phyloP scores from a whole-genome alignment of 1,284 basidiomycete genomes.

The Boletus austroedulis region DNA sequence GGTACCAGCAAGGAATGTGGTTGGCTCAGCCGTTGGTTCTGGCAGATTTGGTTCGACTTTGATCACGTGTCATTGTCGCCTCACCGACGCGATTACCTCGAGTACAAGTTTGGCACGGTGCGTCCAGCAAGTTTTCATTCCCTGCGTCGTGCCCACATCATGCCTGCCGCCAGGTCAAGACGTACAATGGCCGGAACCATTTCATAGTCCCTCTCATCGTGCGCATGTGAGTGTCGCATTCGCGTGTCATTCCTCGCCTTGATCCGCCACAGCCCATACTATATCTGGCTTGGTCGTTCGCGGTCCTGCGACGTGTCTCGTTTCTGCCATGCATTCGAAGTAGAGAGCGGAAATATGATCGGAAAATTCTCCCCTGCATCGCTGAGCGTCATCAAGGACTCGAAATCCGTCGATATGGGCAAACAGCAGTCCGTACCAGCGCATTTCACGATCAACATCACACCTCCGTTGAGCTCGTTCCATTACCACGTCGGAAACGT shows the following conservation, averaged over 20 bases:
- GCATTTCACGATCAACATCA: slow-evolving; percentile 47
- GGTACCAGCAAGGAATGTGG: slow-evolving; percentile 67
- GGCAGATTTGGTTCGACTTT: slow-evolving; percentile 80
- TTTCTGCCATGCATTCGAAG: slow-evolving; percentile 64
- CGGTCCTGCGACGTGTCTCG: slow-evolving; percentile 61
- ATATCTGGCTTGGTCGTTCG: slow-evolving; percentile 77
- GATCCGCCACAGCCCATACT: slow-evolving; percentile 51
- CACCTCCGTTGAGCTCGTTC: slow-evolving; percentile 66
- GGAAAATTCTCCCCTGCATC: slow-evolving; percentile 49
- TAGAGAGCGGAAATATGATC: slow-evolving; percentile 68
- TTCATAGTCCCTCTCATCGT: slow-evolving; percentile 70
- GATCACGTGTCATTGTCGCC: slow-evolving; percentile 75
- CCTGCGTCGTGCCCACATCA: background rate
- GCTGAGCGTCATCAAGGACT: slow-evolving; percentile 35
- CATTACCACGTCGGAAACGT: slow-evolving; percentile 70
- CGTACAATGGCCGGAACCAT: slow-evolving; percentile 72
- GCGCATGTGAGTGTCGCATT: slow-evolving; percentile 46
- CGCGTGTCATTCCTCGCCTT: background rate
- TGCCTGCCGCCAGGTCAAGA: slow-evolving; percentile 46
- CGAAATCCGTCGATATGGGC: slow-evolving; percentile 40
- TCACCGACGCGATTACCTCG: slow-evolving; percentile 71
- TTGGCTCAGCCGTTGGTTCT: slow-evolving; percentile 79
- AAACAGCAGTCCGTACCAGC: slow-evolving; percentile 25
- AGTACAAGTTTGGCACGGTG: slow-evolving; percentile 77
- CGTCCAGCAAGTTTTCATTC: slow-evolving; percentile 10